Percentiles rank a stretch among this genome's conserved stretches.
Conservation (phyloP, 257 asterid genomes). For the Fraxinus cuspidata region DNA sequence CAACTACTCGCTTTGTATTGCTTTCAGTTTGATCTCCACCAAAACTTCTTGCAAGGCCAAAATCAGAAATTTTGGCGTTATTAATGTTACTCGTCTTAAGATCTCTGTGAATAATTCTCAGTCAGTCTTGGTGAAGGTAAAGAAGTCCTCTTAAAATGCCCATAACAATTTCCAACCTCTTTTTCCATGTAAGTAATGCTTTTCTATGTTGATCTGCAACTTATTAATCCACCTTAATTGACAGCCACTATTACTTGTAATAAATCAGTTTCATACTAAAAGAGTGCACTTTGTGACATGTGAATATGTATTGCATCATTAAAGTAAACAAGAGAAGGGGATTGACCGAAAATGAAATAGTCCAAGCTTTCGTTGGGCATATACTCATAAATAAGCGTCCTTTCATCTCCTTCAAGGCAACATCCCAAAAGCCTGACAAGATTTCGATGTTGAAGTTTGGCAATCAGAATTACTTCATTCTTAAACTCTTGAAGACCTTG, state of each 20-base stretch:
- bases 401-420: background rate
- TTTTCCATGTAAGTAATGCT: background rate
- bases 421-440: background rate
- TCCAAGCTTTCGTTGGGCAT: background rate
- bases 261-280: too few species aligned
- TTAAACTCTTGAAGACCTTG: constrained; percentile 26
- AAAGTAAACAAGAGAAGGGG: background rate
- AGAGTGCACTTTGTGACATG: too few species aligned
- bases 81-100: background rate
- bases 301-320: too few species aligned
- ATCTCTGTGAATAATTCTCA: background rate
- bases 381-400: background rate
- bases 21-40: background rate
- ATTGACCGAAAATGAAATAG: background rate
- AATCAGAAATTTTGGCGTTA: background rate
- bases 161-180: background rate
- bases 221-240: too few species aligned
- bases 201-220: background rate
- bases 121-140: background rate
- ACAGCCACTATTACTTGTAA: too few species aligned
- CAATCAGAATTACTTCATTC: constrained; percentile 20
- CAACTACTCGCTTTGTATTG: background rate
- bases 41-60: background rate
- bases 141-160: background rate
- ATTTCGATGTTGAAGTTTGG: constrained; percentile 27